Evolutionary conservation across 352 stramenopile genomes (phyloP), one percentile per base, ranked within the genome.

Genomic region (Globisporangium megalacanthum): DNA sequence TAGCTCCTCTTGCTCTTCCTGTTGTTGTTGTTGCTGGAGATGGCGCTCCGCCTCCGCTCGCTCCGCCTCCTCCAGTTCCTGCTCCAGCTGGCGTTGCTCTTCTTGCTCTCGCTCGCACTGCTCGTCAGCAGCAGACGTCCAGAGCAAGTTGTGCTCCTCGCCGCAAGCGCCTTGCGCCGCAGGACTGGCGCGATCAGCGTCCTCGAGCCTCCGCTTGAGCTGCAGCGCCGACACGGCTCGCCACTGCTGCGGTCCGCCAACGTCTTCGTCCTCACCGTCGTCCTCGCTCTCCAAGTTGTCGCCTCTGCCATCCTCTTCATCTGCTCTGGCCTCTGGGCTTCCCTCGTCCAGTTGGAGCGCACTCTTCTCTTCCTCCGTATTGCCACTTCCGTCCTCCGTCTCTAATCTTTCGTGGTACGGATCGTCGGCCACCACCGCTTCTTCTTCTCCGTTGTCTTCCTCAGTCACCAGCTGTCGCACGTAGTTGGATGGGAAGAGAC

Each of bases 401-500:
- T 9, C 42, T 7, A 36, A 5, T 36, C 2, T 4, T 15, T 36
- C 41, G n/a, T n/a, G n/a, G 41, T n/a, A n/a, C n/a, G n/a, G n/a
- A n/a, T n/a, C n/a, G n/a, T n/a, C n/a, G n/a, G n/a, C n/a, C n/a
- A n/a, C n/a, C n/a, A n/a, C n/a, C n/a, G n/a, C n/a, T n/a, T n/a
- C n/a, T n/a, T n/a, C n/a, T n/a, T n/a, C n/a, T n/a, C n/a, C 53
- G 56, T 13, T 15, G 25, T 33, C 14, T 4, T 50, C 52, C 1
- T 56, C 37, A 15, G 47, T 41, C 10, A 11, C 25, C 8, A 46
- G 60, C 7, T 72, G 64, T 42, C 79, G 67, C 13, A 87, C 79
- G 58, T 89, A 87, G 61, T 89, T 89, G 54, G 72, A 89, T 10
- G 76, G 79, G 46, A 89, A 89, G 35, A 86, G 59, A 1, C 76